phyloP scores from a whole-genome alignment of 2,329 filamentous ascomycete genomes.

The Xylaria sp. region DNA sequence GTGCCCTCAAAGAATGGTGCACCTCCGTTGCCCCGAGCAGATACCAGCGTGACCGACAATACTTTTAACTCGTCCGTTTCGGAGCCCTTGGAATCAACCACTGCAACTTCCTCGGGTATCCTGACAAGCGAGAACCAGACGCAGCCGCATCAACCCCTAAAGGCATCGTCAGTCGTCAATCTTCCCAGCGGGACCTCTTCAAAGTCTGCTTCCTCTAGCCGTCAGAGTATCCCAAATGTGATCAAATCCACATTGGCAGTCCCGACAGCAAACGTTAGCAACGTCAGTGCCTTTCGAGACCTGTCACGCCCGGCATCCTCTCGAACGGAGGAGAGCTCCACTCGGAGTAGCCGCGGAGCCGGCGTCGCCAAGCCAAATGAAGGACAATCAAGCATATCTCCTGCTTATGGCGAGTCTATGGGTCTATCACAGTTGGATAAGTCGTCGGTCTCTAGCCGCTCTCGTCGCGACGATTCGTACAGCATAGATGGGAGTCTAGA shows the following conservation, averaged over 20 bases:
- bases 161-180: slow-evolving; percentile 61
- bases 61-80: slow-evolving; percentile 51
- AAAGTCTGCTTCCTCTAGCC: slow-evolving; percentile 56
- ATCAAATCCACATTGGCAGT: slow-evolving; percentile 56
- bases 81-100: slow-evolving; percentile 49
- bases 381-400: slow-evolving; percentile 52
- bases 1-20: slow-evolving; percentile 56
- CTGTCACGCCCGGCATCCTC: slow-evolving; percentile 54
- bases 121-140: slow-evolving; percentile 56
- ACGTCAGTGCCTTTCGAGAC: slow-evolving; percentile 62
- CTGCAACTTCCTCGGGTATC: slow-evolving; percentile 53
- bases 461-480: slow-evolving; percentile 57
- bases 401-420: slow-evolving; percentile 53
- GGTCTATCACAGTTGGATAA: slow-evolving; percentile 49
- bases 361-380: slow-evolving; percentile 58
- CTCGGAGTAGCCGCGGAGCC: slow-evolving; percentile 53
- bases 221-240: slow-evolving; percentile 49
- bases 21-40: slow-evolving; percentile 56
- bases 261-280: slow-evolving; percentile 62
- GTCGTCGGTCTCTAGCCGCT: slow-evolving; percentile 43
- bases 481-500: slow-evolving; percentile 60
- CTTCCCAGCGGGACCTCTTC: slow-evolving; percentile 52
- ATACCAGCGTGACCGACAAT: slow-evolving; percentile 52
- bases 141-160: slow-evolving; percentile 57
- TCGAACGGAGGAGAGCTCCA: slow-evolving; percentile 58